These are phyloP conservation scores for Spinacia oleracea DNA, from an alignment of 179 eudicot species.

Conservation along the genomic window DNA sequence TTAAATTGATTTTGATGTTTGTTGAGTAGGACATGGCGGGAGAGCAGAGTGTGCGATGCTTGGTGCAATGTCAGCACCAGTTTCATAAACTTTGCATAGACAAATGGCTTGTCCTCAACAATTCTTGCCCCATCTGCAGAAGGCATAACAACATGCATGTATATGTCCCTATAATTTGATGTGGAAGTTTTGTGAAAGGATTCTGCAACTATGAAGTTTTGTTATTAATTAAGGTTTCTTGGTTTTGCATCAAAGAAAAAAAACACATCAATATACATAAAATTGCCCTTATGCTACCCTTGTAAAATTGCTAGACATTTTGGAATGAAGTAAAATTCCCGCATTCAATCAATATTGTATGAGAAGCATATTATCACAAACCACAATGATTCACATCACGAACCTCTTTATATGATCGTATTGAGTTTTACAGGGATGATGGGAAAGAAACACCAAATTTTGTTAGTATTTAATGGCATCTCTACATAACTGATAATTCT, in stretches of 20 bases:
- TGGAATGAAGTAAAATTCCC: no score
- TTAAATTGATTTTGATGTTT: not conserved
- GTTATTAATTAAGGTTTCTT: no score
- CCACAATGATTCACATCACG: not conserved
- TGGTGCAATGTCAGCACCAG: constrained; percentile 3
- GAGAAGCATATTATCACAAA: not conserved
- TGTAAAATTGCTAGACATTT: no score
- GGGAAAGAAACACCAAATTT: not conserved
- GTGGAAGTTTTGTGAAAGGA: no score
- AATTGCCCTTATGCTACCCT: no score
- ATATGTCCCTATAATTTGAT: not conserved
- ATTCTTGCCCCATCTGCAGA: constrained; percentile 15
- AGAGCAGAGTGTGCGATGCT: not conserved
- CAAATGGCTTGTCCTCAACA: constrained; percentile 8
- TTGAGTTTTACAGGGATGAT: constrained; percentile 6
- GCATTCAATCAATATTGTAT: no score
- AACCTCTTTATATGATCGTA: not conserved
- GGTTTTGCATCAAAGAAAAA: no score
- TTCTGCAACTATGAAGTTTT: no score
- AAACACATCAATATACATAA: no score
- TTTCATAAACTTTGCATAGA: constrained; percentile 16
- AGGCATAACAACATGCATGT: not conserved
- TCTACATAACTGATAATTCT: no score
- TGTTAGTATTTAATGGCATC: not conserved
- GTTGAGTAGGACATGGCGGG: constrained; percentile 5